Base-by-base conservation (phyloP, 2,329 filamentous ascomycete species). In the Penicillium sp. region DNA sequence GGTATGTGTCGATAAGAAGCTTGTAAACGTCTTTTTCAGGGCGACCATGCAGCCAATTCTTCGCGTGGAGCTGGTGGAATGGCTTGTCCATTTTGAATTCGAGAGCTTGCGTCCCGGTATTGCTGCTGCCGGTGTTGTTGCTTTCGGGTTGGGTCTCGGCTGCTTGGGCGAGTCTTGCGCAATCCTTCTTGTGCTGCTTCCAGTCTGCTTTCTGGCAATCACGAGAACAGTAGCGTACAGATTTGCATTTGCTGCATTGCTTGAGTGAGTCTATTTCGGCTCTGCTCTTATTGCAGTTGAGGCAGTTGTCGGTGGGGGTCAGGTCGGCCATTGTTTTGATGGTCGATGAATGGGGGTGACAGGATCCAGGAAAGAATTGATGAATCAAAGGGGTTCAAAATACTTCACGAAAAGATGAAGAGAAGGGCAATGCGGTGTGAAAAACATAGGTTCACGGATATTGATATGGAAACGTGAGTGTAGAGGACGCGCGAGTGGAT, bases 141-240 rank as follows among this genome's bases (percentile, higher is more conserved):
- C 14, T 51, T 14, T 1, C 29, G 29, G 29, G 4, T 31, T 31
- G 29, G 7, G 55, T 33, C 16, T 44, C 39, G 16, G 21, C 61
- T 50, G 64, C 58, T 58, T 67, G 70, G 46, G 61, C 27, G 27
- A 29, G 27, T 29, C 27, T 29, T 29, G 27, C 65, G 67, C 81
- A 83, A 9, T 66, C 59, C 57, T 75, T 76, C 63, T 81, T 81
- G 68, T 85, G 82, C 3, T 16, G 26, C 61, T 81, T 80, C 80
- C 79, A 85, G 64, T 84, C 75, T 1, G 68, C 65, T 60, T 79
- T 81, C 66, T 85, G 79, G 70, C 83, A 85, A 35, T 78, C 75
- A 25, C 73, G 73, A 43, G 79, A 81, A 74, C 83, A 86, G 69
- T 85, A 85, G 26, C 62, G 69, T 0, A 23, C 50, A 7, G 16